Conservation (phyloP, 2,329 filamentous ascomycete genomes). For the Didymella pinodella region DNA sequence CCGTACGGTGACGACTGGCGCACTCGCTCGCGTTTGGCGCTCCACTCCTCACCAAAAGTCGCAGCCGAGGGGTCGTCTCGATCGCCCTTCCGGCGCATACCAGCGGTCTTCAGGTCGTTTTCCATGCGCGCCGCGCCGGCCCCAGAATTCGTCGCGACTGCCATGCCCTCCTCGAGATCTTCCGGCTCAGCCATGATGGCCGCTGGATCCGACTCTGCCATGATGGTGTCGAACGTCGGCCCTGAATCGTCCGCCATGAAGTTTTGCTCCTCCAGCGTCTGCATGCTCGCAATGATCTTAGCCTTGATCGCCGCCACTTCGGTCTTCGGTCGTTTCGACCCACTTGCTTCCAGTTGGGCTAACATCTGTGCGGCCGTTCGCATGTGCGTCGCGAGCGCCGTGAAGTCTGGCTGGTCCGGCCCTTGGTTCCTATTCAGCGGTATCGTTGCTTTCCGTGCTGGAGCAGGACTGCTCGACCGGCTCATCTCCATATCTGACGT, state of each 20-base stretch:
- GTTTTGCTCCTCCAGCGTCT: conserved; percentile 83
- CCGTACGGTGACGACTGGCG: conserved; percentile 84
- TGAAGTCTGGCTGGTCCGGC: conserved; percentile 79
- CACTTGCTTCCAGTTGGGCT: conserved; percentile 80
- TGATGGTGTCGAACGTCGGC: conserved; percentile 83
- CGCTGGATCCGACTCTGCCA: conserved; percentile 71
- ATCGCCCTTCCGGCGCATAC: conserved; percentile 80
- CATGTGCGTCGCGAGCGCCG: conserved; percentile 85
- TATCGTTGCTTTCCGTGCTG: conserved; percentile 67
- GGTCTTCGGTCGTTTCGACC: conserved; percentile 78
- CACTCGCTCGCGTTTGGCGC: conserved; percentile 83
- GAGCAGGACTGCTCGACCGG: conserved; percentile 71
- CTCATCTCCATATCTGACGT: conserved; percentile 74
- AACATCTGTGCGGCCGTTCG: conserved; percentile 87
- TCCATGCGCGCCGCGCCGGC: conserved; percentile 86
- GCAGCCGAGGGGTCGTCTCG: conserved; percentile 86
- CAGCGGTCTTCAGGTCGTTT: conserved; percentile 86
- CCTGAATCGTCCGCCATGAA: conserved; percentile 77
- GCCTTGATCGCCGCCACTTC: conserved; percentile 85
- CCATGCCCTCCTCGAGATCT: conserved; percentile 65
- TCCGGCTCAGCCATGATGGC: conserved; percentile 59
- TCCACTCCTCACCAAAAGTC: conserved; percentile 87
- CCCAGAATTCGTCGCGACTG: conserved; percentile 67
- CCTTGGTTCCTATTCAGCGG: conserved; percentile 60
- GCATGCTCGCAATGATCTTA: conserved; percentile 91